These are phyloP conservation scores for Puccinia sorghi DNA, from an alignment of 1,284 basidiomycete species.

Conservation along the genomic window DNA sequence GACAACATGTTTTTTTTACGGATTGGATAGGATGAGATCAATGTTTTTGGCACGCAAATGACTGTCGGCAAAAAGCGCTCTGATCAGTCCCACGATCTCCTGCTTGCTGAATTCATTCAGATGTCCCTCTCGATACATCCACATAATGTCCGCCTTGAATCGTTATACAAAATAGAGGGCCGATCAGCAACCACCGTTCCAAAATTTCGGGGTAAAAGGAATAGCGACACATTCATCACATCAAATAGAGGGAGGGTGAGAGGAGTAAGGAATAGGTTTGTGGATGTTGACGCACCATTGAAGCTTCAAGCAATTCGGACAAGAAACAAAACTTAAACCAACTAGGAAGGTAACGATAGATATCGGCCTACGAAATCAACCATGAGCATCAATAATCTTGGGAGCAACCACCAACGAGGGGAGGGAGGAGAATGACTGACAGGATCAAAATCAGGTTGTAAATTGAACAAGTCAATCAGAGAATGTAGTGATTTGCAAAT, in stretches of 20 bases:
- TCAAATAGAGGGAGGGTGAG: too few species aligned
- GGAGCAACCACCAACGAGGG: neutral
- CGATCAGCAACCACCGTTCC: constrained; percentile 11
- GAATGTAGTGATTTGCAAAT: constrained; percentile 73
- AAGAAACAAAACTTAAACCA: constrained; percentile 95
- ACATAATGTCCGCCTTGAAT: constrained; percentile 71
- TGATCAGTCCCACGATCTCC: constrained; percentile 78
- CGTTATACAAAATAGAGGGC: neutral
- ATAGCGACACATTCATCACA: too few species aligned
- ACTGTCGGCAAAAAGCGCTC: constrained; percentile 89
- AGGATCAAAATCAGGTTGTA: constrained; percentile 64
- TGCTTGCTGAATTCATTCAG: constrained; percentile 84
- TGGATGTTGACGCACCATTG: constrained; percentile 33
- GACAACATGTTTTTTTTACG: neutral
- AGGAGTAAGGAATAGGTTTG: neutral
- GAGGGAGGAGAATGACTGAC: constrained; percentile 49
- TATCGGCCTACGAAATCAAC: constrained; percentile 34
- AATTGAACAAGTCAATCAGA: constrained; percentile 76
- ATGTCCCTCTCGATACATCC: constrained; percentile 86
- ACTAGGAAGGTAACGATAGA: constrained; percentile 67
- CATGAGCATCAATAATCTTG: neutral
- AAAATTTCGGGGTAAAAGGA: neutral
- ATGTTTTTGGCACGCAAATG: constrained; percentile 75
- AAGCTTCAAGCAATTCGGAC: constrained; percentile 76
- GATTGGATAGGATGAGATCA: constrained; percentile 63